Evolutionary conservation across 2,329 filamentous ascomycete genomes (phyloP).

Genomic region (Neonectria neomacrospora): DNA sequence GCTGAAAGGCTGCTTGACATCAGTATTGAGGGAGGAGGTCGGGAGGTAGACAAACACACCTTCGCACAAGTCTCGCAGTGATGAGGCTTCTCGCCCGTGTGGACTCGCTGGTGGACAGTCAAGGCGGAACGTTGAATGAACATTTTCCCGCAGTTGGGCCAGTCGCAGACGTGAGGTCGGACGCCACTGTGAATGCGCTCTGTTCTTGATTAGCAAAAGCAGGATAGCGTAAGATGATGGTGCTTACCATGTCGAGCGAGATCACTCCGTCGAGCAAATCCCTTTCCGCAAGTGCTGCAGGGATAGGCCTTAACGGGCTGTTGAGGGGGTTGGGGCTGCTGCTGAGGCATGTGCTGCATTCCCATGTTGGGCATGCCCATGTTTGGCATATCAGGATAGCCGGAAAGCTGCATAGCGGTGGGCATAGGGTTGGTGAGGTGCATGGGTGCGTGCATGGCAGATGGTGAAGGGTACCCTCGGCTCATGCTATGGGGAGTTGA

Average conservation of each 20-base stretch:
- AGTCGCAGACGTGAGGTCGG: conserved; percentile 92
- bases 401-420: conserved; percentile 56
- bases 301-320: conserved; percentile 77
- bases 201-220: conserved; percentile 58
- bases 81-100: conserved; percentile 98
- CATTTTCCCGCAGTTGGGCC: conserved; percentile 88
- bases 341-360: conserved; percentile 52
- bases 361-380: conserved; percentile 54
- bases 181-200: conserved; percentile 96
- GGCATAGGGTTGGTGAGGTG: conserved; percentile 58
- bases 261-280: conserved; percentile 93
- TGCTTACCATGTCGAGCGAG: conserved; percentile 89
- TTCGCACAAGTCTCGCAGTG: conserved; percentile 98
- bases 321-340: conserved; percentile 48
- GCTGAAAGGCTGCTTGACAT: conserved; percentile 79
- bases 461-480: conserved; percentile 64
- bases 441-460: conserved; percentile 62
- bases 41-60: conserved; percentile 62
- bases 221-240: not conserved
- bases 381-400: conserved; percentile 56
- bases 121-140: conserved; percentile 97
- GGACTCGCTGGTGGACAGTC: conserved; percentile 94
- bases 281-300: conserved; percentile 89
- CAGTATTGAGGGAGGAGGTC: conserved; percentile 13
- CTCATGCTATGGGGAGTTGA: conserved; percentile 60